Evolutionary conservation across 2,329 filamentous ascomycete genomes (phyloP), one percentile per base, ranked within the genome.

Genomic region (Immersiporthe knoxdaviesiana): DNA sequence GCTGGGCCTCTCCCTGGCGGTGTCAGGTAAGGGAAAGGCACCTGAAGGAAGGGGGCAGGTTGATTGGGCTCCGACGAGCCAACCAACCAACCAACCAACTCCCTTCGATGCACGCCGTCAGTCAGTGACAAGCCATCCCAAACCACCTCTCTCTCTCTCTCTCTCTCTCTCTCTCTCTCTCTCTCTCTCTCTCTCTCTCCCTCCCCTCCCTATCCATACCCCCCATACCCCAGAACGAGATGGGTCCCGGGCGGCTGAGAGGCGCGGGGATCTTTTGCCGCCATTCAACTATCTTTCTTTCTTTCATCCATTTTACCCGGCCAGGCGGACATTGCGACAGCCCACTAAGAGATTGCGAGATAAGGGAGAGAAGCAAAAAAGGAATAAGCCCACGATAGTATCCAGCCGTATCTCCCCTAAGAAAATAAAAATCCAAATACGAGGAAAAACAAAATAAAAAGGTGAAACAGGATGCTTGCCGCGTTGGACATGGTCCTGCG

Each of bases 341-440:
- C 63, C 37, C 60, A 30, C 27, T 30, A 47, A 62, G 62, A 47
- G 35, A 65, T 66, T 68, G 66, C 68, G 63, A 65, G 66, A 63
- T 67, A 30, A 56, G 47, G 35, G 35, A 35, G 21, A 44, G 18
- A 39, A 39, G 37, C 6, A 27, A 44, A 16, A 39, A 12, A 39
- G 37, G 11, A 12, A 8, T 7, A 30, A 47, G 44, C 7, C 27
- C 52, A 30, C 52, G 52, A 56, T 27, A 54, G 24, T 6, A 7
- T 56, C 27, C 27, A 56, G 52, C 52, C 27, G 50, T 10, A 8
- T 35, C 35, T 4, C 4, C 4, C 35, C 35, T n/a, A n/a, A 35
- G 8, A 8, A 35, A 35, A 35, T 35, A 35, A 35, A n/a, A n/a
- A n/a, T n/a, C n/a, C 35, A 54, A 27, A 52, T 24, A 52, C 21